These are phyloP conservation scores for Zychaea mexicana DNA, from an alignment of 371 early-diverging fungal genomes.

Conservation along the genomic window DNA sequence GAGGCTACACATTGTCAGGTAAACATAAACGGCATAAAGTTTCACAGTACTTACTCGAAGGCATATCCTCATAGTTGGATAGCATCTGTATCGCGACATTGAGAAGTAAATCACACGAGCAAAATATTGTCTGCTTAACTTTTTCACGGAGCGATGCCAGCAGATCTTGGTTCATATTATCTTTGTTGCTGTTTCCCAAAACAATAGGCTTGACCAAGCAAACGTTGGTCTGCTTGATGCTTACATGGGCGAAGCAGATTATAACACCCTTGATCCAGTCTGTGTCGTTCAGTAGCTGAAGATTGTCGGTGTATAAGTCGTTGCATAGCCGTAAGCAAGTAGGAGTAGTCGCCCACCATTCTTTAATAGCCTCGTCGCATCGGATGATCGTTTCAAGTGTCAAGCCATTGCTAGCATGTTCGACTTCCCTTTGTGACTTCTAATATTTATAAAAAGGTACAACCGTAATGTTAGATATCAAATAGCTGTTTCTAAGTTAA, in stretches of 20 bases:
- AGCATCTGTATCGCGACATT: neutral
- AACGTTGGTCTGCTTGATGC: neutral
- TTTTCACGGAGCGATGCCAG: neutral
- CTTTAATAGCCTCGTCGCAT: neutral
- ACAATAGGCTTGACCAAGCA: neutral
- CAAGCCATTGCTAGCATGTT: neutral
- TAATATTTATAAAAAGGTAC: too few species aligned
- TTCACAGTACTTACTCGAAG: neutral
- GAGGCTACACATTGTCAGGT: neutral
- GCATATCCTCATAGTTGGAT: neutral
- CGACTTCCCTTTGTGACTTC: too few species aligned
- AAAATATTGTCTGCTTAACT: neutral
- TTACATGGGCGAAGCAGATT: neutral
- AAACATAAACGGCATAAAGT: neutral
- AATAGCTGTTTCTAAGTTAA: too few species aligned
- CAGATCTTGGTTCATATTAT: neutral
- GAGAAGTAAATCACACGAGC: slow-evolving; percentile 1
- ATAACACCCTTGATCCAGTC: neutral
- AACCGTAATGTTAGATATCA: too few species aligned
- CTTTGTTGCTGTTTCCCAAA: neutral
- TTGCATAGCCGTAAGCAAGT: neutral
- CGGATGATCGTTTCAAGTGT: neutral
- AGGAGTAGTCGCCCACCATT: neutral
- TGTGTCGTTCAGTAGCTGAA: neutral
- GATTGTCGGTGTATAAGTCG: neutral